A percentile compares a stretch with the other conserved stretches of the same genome.
These are phyloP conservation scores for Hypoxylon fuscum DNA, from an alignment of 495 filamentous ascomycete genomes.

Conservation along the genomic window DNA sequence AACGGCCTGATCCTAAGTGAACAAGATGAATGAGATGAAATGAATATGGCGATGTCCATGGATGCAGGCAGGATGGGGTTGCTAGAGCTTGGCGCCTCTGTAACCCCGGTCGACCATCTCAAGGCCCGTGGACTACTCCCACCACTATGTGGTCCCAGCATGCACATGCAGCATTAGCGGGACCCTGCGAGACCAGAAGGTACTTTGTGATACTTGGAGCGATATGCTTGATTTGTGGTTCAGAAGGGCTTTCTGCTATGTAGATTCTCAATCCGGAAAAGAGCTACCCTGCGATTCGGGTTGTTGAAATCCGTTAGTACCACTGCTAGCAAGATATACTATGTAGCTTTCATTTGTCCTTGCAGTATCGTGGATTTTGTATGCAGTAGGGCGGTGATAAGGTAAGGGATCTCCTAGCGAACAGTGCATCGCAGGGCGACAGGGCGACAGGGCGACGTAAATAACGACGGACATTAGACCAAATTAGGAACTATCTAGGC, in stretches of 20 bases:
- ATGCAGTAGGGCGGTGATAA: constrained; percentile 21
- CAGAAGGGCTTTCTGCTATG: constrained; percentile 13
- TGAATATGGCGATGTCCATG: constrained; percentile 38
- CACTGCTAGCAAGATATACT: constrained; percentile 11
- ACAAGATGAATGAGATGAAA: constrained; percentile 24
- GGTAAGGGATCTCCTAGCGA: constrained; percentile 25
- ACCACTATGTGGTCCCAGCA: constrained; percentile 41
- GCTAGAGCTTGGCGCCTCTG: constrained; percentile 43
- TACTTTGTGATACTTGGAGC: constrained; percentile 44
- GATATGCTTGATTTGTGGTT: constrained; percentile 23
- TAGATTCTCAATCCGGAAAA: constrained; percentile 25
- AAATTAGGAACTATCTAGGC: constrained; percentile 15
- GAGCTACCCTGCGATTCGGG: constrained; percentile 12
- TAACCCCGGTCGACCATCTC: constrained; percentile 38
- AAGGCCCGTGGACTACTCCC: constrained; percentile 34
- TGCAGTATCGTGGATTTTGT: constrained; percentile 18
- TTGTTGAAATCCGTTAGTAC: constrained; percentile 22
- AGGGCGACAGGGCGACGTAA: constrained; percentile 9
- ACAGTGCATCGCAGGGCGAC: constrained; percentile 16
- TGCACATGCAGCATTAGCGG: constrained; percentile 36
- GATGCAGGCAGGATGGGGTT: constrained; percentile 39
- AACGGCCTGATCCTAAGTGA: constrained; percentile 17
- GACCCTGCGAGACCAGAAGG: constrained; percentile 38
- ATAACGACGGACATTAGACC: constrained; percentile 32
- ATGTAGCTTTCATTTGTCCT: constrained; percentile 10